Evolutionary conservation across 345 rosid species (phyloP), one percentile per base, ranked within the genome.

Genomic region (Lagerstroemia speciosa): DNA sequence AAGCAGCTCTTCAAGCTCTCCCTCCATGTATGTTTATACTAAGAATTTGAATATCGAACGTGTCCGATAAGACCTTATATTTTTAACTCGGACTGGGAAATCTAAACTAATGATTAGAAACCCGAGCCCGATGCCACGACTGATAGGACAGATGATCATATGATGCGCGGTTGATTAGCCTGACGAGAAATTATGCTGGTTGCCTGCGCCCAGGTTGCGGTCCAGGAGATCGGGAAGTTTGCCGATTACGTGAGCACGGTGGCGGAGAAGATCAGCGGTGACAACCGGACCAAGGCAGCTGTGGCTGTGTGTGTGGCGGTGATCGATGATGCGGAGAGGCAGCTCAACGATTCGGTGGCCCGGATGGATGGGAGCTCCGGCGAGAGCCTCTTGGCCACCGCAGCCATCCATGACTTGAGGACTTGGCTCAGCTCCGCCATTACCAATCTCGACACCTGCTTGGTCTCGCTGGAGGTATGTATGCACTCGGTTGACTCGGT

Each of bases 381-480:
- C 0, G 79, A 73, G 65, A 48, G 68, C 30, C 63, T 76, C 1
- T 33, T 86, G 33, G 71, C 84, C 4, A 14, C 76, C 2, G 33
- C 82, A 8, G 82, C 72, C 77, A 76, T 90, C 14, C 69, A 78
- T 32, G 94, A 85, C 66, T 57, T 87, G 74, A 89, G 82, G 72
- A 91, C 96, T 8, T 89, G 96, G 98, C 80, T 93, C 0, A 93
- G 97, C 69, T 41, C 89, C 7, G n/a, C 89, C 10, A 70, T 93
- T n/a, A 91, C 97, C 0, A 87, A 93, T 53, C 96, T 87, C 17
- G 89, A 89, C 2, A 87, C 97, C 2, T 93, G 98, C 71, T 76
- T 93, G 38, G 98, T 89, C 66, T 67, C 97, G 20, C 26, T 91
- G 41, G 78, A 83, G 45, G 97, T 89, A 57, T 58, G n/a, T n/a